Evolutionary conservation across 805 yeast genomes (phyloP).

Genomic region (Cyberlindnera bimundalis): DNA sequence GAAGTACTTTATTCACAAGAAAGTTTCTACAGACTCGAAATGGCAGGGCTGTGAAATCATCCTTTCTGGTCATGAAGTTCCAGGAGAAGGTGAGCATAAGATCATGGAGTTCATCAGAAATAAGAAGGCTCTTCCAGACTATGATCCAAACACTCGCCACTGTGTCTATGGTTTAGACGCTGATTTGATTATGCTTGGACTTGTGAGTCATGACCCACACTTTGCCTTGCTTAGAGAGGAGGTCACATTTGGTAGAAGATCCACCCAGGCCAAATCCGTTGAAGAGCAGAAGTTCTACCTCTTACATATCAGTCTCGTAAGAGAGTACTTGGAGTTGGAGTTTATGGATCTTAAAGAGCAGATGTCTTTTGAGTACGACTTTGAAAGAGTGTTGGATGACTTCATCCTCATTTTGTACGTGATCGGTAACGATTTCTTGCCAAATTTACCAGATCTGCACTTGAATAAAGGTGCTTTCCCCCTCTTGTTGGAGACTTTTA

Average conservation of each 20-base stretch:
- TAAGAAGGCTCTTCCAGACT: slow-evolving; percentile 67
- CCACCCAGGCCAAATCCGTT: slow-evolving; percentile 43
- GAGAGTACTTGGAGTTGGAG: slow-evolving; percentile 90
- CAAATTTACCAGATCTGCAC: slow-evolving; percentile 91
- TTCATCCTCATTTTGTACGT: slow-evolving; percentile 89
- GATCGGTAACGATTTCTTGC: slow-evolving; percentile 96
- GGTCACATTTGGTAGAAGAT: slow-evolving; percentile 73
- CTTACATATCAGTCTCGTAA: slow-evolving; percentile 78
- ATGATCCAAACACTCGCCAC: slow-evolving; percentile 80
- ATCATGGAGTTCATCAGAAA: slow-evolving; percentile 89
- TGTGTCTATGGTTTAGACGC: slow-evolving; percentile 97
- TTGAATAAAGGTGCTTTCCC: slow-evolving; percentile 96
- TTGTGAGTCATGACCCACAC: slow-evolving; percentile 93
- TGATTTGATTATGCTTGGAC: slow-evolving; percentile 89
- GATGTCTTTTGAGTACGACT: slow-evolving; percentile 65
- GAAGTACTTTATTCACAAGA: slow-evolving; percentile 90
- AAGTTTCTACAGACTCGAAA: slow-evolving; percentile 84
- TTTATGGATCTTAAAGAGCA: slow-evolving; percentile 66
- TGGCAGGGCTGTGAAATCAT: slow-evolving; percentile 90
- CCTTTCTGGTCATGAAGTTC: slow-evolving; percentile 93
- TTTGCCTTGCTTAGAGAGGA: slow-evolving; percentile 93
- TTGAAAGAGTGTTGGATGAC: slow-evolving; percentile 89
- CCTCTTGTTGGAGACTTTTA: slow-evolving; percentile 83
- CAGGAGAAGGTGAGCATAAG: slow-evolving; percentile 99
- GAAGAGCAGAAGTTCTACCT: slow-evolving; percentile 79